These are phyloP conservation scores for Cenchrus purpureus DNA, from an alignment of 176 grass and related monocot genomes.

Conservation along the genomic window DNA sequence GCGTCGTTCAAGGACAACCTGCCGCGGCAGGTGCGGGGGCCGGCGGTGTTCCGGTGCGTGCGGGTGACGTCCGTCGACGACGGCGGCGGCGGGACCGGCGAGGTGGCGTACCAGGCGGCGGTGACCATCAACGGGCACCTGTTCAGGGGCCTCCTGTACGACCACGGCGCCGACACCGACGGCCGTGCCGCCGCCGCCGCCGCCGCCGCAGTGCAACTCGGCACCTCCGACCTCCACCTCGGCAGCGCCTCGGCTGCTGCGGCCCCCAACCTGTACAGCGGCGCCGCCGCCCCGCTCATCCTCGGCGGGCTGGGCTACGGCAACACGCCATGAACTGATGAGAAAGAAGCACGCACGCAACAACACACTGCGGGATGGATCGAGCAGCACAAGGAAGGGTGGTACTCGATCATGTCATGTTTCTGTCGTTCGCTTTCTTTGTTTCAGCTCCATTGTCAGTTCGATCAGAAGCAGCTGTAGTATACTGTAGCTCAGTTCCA, in stretches of 20 bases:
- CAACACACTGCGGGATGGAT: neutral
- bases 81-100: slow-evolving; percentile 43
- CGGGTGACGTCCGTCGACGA: slow-evolving; percentile 81
- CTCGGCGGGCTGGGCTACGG: slow-evolving; percentile 67
- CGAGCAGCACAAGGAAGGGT: neutral
- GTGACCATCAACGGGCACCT: slow-evolving; percentile 89
- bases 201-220: slow-evolving; percentile 32
- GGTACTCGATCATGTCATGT: neutral
- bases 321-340: slow-evolving; percentile 64
- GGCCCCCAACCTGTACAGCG: slow-evolving; percentile 52
- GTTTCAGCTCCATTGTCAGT: neutral
- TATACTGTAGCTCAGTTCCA: slow-evolving; percentile 40
- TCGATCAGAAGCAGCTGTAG: neutral
- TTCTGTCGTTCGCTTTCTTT: slow-evolving; percentile 31
- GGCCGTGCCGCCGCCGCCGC: slow-evolving; percentile 28
- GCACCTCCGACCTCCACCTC: slow-evolving; percentile 89
- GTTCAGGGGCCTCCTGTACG: slow-evolving; percentile 94
- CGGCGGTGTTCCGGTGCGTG: slow-evolving; percentile 94
- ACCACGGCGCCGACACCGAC: slow-evolving; percentile 67
- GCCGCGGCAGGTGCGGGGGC: slow-evolving; percentile 81
- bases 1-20: slow-evolving; percentile 65
- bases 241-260: slow-evolving; percentile 53
- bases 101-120: slow-evolving; percentile 93
- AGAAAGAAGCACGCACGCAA: neutral
- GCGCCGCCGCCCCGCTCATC: slow-evolving; percentile 54